These are phyloP conservation scores for Cardiospermum halicacabum DNA, from an alignment of 345 rosid genomes.

Conservation along the genomic window DNA sequence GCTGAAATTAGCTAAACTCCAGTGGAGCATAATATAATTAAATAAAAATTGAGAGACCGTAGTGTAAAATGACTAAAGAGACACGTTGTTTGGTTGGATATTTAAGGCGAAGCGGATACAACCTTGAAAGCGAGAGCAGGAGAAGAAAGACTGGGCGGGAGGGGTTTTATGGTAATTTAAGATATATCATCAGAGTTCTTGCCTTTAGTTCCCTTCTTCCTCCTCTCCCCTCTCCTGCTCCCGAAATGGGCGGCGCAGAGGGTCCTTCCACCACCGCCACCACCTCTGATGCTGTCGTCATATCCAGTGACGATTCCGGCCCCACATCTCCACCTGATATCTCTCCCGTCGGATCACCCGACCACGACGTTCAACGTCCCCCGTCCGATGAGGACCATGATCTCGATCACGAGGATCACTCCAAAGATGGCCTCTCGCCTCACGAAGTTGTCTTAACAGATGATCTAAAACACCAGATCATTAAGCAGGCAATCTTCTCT, in stretches of 20 bases:
- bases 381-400: conserved; percentile 42
- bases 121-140: not conserved
- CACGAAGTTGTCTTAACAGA: conserved; percentile 31
- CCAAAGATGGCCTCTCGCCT: conserved; percentile 24
- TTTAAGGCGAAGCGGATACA: no score
- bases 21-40: no score
- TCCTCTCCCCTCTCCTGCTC: conserved; percentile 8
- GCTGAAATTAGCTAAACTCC: no score
- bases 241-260: conserved; percentile 30
- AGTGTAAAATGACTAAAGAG: no score
- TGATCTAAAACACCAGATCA: conserved; percentile 57
- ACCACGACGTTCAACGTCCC: conserved; percentile 15
- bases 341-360: conserved; percentile 32
- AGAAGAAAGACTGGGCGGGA: conserved; percentile 18
- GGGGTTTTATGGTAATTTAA: not conserved
- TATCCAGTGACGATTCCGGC: not conserved
- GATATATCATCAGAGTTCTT: not conserved
- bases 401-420: conserved; percentile 25
- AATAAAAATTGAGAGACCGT: no score
- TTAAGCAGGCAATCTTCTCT: conserved; percentile 46
- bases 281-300: not conserved
- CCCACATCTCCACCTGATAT: conserved; percentile 27
- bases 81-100: no score
- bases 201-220: not conserved
- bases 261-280: conserved; percentile 21